Percentiles rank a stretch among this genome's conserved stretches.
These are phyloP conservation scores for Leccinum fibrillosum DNA, from an alignment of 768 basidiomycete species.

Conservation along the genomic window DNA sequence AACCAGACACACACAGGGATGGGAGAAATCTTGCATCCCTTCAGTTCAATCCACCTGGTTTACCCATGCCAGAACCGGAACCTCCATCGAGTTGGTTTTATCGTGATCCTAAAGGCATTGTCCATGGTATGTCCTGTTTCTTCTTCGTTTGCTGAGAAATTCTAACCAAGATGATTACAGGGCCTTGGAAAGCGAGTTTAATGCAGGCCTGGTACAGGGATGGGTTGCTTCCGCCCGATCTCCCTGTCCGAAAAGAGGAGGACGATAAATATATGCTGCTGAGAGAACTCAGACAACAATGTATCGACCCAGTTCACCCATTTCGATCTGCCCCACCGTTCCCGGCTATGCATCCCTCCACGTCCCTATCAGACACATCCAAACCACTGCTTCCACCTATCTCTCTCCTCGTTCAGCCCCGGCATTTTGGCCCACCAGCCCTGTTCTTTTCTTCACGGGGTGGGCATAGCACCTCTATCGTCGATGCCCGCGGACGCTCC, in stretches of 20 bases:
- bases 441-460: slow-evolving; percentile 87
- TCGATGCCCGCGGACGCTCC: slow-evolving; percentile 81
- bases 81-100: slow-evolving; percentile 81
- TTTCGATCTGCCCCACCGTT: slow-evolving; percentile 53
- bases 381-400: slow-evolving; percentile 68
- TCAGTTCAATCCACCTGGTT: slow-evolving; percentile 77
- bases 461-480: slow-evolving; percentile 84
- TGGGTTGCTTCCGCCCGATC: slow-evolving; percentile 74
- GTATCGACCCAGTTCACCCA: slow-evolving; percentile 78
- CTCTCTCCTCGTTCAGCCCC: slow-evolving; percentile 73
- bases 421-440: slow-evolving; percentile 83
- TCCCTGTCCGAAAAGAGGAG: slow-evolving; percentile 77
- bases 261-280: slow-evolving; percentile 65
- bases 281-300: slow-evolving; percentile 73
- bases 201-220: slow-evolving; percentile 93
- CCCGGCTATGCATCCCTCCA: slow-evolving; percentile 28
- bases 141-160: background rate
- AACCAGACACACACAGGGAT: slow-evolving; percentile 49
- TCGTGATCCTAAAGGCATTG: slow-evolving; percentile 73
- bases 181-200: slow-evolving; percentile 82
- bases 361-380: slow-evolving; percentile 32
- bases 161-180: slow-evolving; percentile 35
- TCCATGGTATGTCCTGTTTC: slow-evolving; percentile 60
- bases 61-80: slow-evolving; percentile 65
- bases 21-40: slow-evolving; percentile 51